A percentile compares a stretch with the other conserved stretches of the same genome.
These are phyloP conservation scores for Fusarium nurragi DNA, from an alignment of 2,329 filamentous ascomycete genomes.

Conservation along the genomic window DNA sequence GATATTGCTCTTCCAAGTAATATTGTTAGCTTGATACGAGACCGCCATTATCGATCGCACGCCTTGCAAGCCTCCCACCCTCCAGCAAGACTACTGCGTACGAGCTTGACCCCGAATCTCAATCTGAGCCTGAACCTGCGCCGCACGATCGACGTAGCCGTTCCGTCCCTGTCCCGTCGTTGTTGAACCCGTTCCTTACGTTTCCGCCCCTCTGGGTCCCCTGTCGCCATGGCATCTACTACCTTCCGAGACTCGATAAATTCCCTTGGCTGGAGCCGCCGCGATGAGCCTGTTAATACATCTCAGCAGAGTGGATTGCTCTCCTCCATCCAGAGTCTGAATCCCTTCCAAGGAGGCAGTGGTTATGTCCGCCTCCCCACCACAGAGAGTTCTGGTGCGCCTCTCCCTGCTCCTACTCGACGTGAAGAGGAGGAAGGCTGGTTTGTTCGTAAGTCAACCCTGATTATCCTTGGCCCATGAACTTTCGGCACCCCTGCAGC, in stretches of 20 bases:
- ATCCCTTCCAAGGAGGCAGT: conserved; percentile 80
- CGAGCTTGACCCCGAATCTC: conserved; percentile 30
- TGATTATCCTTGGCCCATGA: conserved; percentile 36
- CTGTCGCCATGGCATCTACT: conserved; percentile 76
- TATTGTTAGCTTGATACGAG: conserved; percentile 29
- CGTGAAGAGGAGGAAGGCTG: conserved; percentile 95
- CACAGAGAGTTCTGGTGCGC: conserved; percentile 82
- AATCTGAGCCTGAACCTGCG: conserved; percentile 35
- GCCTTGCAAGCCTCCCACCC: conserved; percentile 33
- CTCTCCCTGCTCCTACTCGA: conserved; percentile 82
- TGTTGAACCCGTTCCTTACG: conserved; percentile 30
- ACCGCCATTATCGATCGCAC: conserved; percentile 5
- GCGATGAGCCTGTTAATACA: conserved; percentile 81
- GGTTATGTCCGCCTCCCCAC: conserved; percentile 93
- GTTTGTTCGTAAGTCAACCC: conserved; percentile 83
- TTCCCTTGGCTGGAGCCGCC: conserved; percentile 92
- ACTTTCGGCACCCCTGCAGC: conserved; percentile 54
- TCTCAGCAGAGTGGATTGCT: conserved; percentile 75
- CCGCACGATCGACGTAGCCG: conserved; percentile 44
- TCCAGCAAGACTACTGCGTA: conserved; percentile 35
- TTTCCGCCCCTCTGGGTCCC: conserved; percentile 31
- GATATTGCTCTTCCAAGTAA: conserved; percentile 9
- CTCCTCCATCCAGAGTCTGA: conserved; percentile 82
- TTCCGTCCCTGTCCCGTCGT: conserved; percentile 34
- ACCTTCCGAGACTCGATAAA: conserved; percentile 95